phyloP scores from a whole-genome alignment of 257 asterid genomes.

The Penstemon davidsonii region DNA sequence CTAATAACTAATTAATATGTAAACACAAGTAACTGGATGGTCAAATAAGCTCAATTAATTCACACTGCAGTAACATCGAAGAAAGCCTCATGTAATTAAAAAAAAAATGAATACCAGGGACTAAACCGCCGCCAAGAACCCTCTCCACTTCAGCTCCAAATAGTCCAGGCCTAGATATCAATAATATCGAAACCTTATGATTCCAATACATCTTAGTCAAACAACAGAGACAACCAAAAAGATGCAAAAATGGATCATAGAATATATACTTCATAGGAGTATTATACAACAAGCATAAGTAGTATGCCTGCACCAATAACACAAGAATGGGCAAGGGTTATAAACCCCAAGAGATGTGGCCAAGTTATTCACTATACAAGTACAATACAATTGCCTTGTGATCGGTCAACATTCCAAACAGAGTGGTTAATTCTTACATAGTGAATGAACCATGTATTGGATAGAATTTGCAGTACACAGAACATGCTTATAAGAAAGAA shows the following conservation, averaged over 20 bases:
- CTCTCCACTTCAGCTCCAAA: slow-evolving; percentile 95
- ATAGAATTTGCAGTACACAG: background rate
- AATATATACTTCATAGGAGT: too few species aligned
- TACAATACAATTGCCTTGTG: too few species aligned
- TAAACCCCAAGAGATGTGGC: too few species aligned
- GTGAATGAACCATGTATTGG: too few species aligned
- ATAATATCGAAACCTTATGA: slow-evolving; percentile 5
- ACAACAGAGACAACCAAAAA: background rate
- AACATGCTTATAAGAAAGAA: background rate
- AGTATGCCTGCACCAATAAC: background rate
- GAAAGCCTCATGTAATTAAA: slow-evolving; percentile 11
- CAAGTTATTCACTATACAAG: too few species aligned
- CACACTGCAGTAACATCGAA: slow-evolving; percentile 6
- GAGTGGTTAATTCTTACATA: too few species aligned
- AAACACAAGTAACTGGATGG: background rate
- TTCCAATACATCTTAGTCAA: slow-evolving; percentile 14
- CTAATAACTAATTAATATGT: background rate
- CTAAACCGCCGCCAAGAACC: slow-evolving; percentile 98
- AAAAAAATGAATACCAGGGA: slow-evolving; percentile 61
- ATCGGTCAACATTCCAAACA: too few species aligned
- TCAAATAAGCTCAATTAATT: background rate
- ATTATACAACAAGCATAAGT: background rate
- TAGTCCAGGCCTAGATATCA: slow-evolving; percentile 59
- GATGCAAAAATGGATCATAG: too few species aligned
- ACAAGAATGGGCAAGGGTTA: too few species aligned